Conservation (phyloP, 805 yeast genomes). For the Sugiyamaella smithiae region DNA sequence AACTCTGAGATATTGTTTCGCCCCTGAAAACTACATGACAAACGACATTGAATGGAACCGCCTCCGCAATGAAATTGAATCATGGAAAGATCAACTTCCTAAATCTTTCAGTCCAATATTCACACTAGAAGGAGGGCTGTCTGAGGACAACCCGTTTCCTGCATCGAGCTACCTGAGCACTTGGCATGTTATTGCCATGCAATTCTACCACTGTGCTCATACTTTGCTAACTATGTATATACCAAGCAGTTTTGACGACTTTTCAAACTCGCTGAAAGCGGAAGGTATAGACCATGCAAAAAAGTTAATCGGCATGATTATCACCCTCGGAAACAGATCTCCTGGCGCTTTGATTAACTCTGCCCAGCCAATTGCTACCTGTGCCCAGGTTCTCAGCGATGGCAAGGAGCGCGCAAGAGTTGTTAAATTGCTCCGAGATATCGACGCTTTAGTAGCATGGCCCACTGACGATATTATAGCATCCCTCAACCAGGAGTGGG, state of each 20-base stretch:
- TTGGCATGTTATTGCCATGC: slow-evolving; percentile 8
- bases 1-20: background rate
- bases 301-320: background rate
- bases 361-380: slow-evolving; percentile 3
- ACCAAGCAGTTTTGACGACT: background rate
- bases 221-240: background rate
- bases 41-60: background rate
- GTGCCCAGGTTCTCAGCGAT: background rate
- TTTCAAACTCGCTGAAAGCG: background rate
- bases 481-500: background rate
- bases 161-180: slow-evolving; percentile 3
- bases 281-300: slow-evolving; percentile 1
- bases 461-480: slow-evolving; percentile 3
- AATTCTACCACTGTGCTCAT: slow-evolving; percentile 2
- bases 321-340: slow-evolving; percentile 1
- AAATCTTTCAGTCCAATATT: background rate
- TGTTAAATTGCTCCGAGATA: background rate
- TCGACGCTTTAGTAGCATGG: background rate
- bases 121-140: background rate
- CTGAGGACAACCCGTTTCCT: slow-evolving; percentile 5
- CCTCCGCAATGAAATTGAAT: background rate
- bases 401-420: background rate
- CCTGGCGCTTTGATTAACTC: slow-evolving; percentile 1
- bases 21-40: background rate
- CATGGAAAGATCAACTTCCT: slow-evolving; percentile 7